phyloP scores from a whole-genome alignment of 2,329 filamentous ascomycete genomes.

The Penicillium sp. region DNA sequence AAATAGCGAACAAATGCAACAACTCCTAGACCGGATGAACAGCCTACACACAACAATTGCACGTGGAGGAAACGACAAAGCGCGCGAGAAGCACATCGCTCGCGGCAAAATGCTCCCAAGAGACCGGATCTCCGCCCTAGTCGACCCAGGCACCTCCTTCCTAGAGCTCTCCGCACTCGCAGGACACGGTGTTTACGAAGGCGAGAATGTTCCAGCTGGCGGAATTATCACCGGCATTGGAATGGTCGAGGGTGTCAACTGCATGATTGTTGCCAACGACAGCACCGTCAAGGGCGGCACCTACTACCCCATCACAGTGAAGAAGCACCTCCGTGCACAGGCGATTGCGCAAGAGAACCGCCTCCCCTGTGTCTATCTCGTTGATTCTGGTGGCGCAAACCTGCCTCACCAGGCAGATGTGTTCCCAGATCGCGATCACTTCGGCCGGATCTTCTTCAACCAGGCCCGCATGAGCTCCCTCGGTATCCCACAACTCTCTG shows the following conservation, averaged over 20 bases:
- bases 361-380: slow-evolving; percentile 84
- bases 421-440: slow-evolving; percentile 92
- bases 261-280: slow-evolving; percentile 92
- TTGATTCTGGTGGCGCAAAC: slow-evolving; percentile 94
- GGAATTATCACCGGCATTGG: slow-evolving; percentile 93
- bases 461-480: slow-evolving; percentile 88
- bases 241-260: slow-evolving; percentile 83
- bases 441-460: slow-evolving; percentile 97
- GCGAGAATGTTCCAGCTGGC: slow-evolving; percentile 82
- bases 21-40: slow-evolving; percentile 68
- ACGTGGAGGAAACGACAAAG: slow-evolving; percentile 75
- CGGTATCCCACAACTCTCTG: slow-evolving; percentile 88
- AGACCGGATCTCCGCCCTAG: slow-evolving; percentile 80
- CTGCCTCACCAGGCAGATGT: slow-evolving; percentile 93
- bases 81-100: slow-evolving; percentile 80
- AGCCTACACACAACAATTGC: slow-evolving; percentile 70
- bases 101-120: slow-evolving; percentile 92
- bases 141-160: slow-evolving; percentile 88
- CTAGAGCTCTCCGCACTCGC: slow-evolving; percentile 92
- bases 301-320: slow-evolving; percentile 95
- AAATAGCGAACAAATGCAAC: slow-evolving; percentile 75
- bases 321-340: slow-evolving; percentile 94
- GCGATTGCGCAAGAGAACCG: slow-evolving; percentile 85
- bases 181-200: slow-evolving; percentile 79
- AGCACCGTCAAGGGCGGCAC: slow-evolving; percentile 97